phyloP scores from a whole-genome alignment of 2,329 filamentous ascomycete genomes.

The Xylariaceae sp. region DNA sequence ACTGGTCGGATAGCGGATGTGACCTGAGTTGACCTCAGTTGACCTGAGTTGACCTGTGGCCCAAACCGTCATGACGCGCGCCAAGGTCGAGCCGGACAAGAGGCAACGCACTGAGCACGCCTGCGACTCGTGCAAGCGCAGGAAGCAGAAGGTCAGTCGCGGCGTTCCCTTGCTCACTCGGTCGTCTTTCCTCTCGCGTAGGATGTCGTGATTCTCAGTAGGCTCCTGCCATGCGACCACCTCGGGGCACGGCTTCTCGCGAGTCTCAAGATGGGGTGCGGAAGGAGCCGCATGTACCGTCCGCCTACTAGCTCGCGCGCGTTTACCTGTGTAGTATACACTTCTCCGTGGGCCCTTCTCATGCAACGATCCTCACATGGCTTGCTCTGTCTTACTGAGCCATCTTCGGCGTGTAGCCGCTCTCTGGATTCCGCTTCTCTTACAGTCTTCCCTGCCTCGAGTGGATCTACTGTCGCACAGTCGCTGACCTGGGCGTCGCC shows the following conservation, averaged over 20 bases:
- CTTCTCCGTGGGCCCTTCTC: not conserved
- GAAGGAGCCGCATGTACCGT: too few species aligned
- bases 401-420: conserved; percentile 1
- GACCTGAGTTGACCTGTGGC: conserved; percentile 19
- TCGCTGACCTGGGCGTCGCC: conserved; percentile 13
- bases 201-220: too few species aligned
- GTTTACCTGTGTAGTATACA: too few species aligned
- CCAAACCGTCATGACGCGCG: conserved; percentile 36
- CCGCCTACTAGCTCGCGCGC: too few species aligned
- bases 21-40: conserved; percentile 20
- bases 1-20: conserved; percentile 27
- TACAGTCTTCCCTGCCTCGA: not conserved
- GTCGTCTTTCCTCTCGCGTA: not conserved
- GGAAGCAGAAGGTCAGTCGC: conserved; percentile 58
- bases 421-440: too few species aligned
- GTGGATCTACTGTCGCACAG: conserved; percentile 7
- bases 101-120: conserved; percentile 56
- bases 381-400: conserved; percentile 1
- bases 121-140: conserved; percentile 57
- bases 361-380: not conserved
- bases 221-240: too few species aligned
- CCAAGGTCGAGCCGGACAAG: conserved; percentile 50
- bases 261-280: too few species aligned
- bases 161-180: not conserved
- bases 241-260: too few species aligned